Base-by-base conservation (phyloP, 768 basidiomycete species). In the Serpula lacrymans region DNA sequence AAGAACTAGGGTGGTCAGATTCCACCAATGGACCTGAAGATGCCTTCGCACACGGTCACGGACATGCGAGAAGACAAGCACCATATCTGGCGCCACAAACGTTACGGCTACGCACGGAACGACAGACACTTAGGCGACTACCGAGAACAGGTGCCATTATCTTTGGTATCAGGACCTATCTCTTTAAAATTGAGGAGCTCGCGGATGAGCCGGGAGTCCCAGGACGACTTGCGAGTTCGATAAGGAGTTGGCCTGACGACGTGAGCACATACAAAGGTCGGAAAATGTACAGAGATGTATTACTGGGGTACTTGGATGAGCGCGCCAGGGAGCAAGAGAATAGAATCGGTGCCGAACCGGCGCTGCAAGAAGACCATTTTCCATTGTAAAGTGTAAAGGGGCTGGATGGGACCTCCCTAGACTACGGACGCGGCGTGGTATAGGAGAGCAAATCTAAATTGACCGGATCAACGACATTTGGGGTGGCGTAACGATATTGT, bases 111-210 rank as follows among this genome's bases (percentile, higher is more conserved):
- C 70, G 86, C 17, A 70, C 70, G 18, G 84, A 86, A 54, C 66
- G 84, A 17, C 84, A 86, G 63, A 80, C 78, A 23, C 60, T 87
- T 43, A 67, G 83, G 28, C 67, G 84, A 21, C 70, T 88, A 38
- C 78, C 78, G 9, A 63, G 68, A 3, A 77, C 75, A 29, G 83
- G 84, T 9, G 82, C 75, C 2, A 69, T 86, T 26, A 59, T 81
- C 28, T 88, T 88, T 57, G 82, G 78, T 38, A 81, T 86, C 51
- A 69, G 84, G 27, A 80, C 79, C 34, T 84, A 85, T 60, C 37
- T 80, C 40, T 72, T 71, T 29, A 75, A 75, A 16, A 56, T 84
- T 25, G 69, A 66, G 17, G 70, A 73, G 27, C 58, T 87, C 2
- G 68, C 53, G 11, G 52, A 60, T 38, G 86, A 86, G 55, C 63